phyloP scores from a whole-genome alignment of 106 monocot genomes.

The Posidonia australis region DNA sequence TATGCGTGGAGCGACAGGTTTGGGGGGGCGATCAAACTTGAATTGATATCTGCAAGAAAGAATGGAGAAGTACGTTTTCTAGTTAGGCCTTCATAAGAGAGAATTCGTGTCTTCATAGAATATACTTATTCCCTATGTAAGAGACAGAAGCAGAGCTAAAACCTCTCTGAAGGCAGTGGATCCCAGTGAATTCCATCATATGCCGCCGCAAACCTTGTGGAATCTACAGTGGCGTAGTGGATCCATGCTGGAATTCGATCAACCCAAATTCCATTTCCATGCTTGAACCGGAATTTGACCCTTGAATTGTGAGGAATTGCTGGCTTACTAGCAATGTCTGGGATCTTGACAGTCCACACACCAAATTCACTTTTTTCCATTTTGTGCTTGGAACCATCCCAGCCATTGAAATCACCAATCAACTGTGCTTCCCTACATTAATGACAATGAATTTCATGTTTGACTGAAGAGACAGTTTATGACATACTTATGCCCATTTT shows the following conservation, averaged over 20 bases:
- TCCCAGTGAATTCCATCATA: slow-evolving; percentile 97
- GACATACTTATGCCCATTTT: no score
- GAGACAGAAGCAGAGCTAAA: background rate
- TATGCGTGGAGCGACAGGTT: slow-evolving; percentile 65
- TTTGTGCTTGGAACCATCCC: slow-evolving; percentile 72
- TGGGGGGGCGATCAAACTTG: slow-evolving; percentile 62
- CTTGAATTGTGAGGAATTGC: slow-evolving; percentile 73
- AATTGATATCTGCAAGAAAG: slow-evolving; percentile 52
- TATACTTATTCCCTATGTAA: background rate
- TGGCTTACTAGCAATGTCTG: slow-evolving; percentile 38
- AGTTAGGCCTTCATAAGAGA: background rate
- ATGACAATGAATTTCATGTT: background rate
- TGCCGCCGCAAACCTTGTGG: slow-evolving; percentile 60
- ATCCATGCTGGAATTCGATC: slow-evolving; percentile 95
- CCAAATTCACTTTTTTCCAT: slow-evolving; percentile 86
- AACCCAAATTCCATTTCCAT: slow-evolving; percentile 66
- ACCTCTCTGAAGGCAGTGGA: slow-evolving; percentile 82
- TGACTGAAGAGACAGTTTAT: no score
- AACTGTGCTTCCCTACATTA: slow-evolving; percentile 72
- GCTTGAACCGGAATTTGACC: slow-evolving; percentile 83
- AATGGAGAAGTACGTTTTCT: background rate
- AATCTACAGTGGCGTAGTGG: slow-evolving; percentile 66
- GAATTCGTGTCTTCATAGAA: background rate
- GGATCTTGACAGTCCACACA: slow-evolving; percentile 70
- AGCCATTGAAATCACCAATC: slow-evolving; percentile 89